Evolutionary conservation across 805 yeast species (phyloP).

Genomic region (Candida vartiovaarae): DNA sequence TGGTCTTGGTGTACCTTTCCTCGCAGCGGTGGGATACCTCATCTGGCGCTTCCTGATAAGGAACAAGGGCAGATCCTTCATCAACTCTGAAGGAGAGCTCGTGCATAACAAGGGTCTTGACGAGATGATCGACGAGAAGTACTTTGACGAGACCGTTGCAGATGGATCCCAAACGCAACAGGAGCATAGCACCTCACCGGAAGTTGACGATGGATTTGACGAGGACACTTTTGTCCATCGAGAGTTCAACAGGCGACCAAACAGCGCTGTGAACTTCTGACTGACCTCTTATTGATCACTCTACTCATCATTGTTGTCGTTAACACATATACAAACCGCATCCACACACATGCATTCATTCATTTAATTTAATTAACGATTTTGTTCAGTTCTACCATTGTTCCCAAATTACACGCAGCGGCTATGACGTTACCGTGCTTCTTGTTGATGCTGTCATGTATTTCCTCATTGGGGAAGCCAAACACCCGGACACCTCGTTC

Average conservation of each 20-base stretch:
- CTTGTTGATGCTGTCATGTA: too few species aligned
- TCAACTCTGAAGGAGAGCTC: slow-evolving; percentile 24
- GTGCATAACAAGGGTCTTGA: slow-evolving; percentile 14
- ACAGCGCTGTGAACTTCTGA: neutral
- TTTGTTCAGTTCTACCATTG: too few species aligned
- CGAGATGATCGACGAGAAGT: slow-evolving; percentile 22
- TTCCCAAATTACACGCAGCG: too few species aligned
- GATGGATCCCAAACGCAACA: slow-evolving; percentile 2
- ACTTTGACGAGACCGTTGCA: slow-evolving; percentile 22
- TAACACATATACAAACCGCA: too few species aligned
- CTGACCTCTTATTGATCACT: too few species aligned
- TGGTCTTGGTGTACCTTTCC: slow-evolving; percentile 25
- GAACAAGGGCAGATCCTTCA: slow-evolving; percentile 12
- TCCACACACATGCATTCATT: neutral
- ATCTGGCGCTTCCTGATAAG: slow-evolving; percentile 8
- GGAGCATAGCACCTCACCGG: too few species aligned
- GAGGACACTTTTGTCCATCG: too few species aligned
- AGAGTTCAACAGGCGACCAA: slow-evolving; percentile 1
- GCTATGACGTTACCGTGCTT: too few species aligned
- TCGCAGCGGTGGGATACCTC: neutral
- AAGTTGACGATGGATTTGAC: too few species aligned
- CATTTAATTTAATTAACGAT: neutral
- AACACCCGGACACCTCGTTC: neutral
- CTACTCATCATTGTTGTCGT: too few species aligned
- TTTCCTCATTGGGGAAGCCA: too few species aligned